Conservation (phyloP, 2,329 filamentous ascomycete genomes). For the Cladophialophora yegresii region DNA sequence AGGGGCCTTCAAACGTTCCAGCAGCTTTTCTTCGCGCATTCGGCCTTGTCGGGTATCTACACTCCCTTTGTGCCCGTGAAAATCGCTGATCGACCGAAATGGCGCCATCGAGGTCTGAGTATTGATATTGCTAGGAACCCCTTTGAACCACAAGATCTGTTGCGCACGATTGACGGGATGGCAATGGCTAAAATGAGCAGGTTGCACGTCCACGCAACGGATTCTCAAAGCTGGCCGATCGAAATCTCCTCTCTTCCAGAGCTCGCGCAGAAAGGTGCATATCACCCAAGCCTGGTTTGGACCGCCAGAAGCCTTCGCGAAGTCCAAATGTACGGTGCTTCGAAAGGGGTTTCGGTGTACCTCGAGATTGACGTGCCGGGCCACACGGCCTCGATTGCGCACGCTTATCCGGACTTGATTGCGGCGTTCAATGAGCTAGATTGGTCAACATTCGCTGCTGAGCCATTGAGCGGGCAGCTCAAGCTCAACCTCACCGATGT, state of each 20-base stretch:
- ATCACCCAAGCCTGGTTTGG: constrained; percentile 68
- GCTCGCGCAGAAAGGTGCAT: constrained; percentile 72
- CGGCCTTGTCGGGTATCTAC: constrained; percentile 54
- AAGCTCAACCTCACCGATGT: constrained; percentile 74
- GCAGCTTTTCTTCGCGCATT: constrained; percentile 40
- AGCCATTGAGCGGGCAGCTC: constrained; percentile 64
- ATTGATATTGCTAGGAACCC: constrained; percentile 76
- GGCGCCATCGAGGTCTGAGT: constrained; percentile 75
- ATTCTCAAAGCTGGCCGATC: constrained; percentile 66
- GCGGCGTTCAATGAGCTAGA: constrained; percentile 60
- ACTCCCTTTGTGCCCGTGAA: constrained; percentile 69
- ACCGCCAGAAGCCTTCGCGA: constrained; percentile 62
- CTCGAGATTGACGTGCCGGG: constrained; percentile 81
- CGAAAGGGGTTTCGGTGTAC: constrained; percentile 69
- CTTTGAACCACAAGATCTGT: constrained; percentile 67
- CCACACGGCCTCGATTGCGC: constrained; percentile 69
- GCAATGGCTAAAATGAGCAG: constrained; percentile 59
- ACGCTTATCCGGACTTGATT: constrained; percentile 70
- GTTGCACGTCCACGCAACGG: constrained; percentile 59
- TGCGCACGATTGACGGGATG: constrained; percentile 75
- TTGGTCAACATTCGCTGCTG: constrained; percentile 56
- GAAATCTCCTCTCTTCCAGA: constrained; percentile 75
- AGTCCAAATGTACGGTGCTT: constrained; percentile 70
- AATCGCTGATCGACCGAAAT: constrained; percentile 73
- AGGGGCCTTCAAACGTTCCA: constrained; percentile 39